Evolutionary conservation across 805 yeast genomes (phyloP).

Genomic region (Yamadazyma ubonensis): DNA sequence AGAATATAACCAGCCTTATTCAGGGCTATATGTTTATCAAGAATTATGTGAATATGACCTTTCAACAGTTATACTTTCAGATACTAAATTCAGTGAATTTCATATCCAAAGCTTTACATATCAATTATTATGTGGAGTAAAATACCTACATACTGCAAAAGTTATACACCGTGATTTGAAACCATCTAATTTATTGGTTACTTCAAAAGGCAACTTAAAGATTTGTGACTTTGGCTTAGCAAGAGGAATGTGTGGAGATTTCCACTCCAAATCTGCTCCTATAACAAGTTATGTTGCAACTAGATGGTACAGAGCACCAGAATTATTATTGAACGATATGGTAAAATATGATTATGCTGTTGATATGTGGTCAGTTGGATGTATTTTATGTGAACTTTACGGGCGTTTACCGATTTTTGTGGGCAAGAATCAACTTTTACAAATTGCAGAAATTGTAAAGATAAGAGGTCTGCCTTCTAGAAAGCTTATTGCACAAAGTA

Average conservation of each 20-base stretch:
- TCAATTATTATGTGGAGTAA: constrained; percentile 82
- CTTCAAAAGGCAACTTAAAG: constrained; percentile 70
- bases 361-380: constrained; percentile 94
- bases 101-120: constrained; percentile 75
- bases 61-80: constrained; percentile 74
- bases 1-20: constrained; percentile 62
- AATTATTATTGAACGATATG: constrained; percentile 51
- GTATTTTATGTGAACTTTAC: constrained; percentile 82
- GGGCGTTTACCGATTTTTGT: constrained; percentile 77
- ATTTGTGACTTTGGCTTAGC: constrained; percentile 95
- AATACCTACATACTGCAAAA: constrained; percentile 88
- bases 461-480: constrained; percentile 70
- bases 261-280: constrained; percentile 15
- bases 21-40: constrained; percentile 87
- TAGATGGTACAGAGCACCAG: constrained; percentile 95
- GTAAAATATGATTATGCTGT: constrained; percentile 61
- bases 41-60: constrained; percentile 82
- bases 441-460: constrained; percentile 64
- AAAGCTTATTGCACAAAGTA: constrained; percentile 33
- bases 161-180: constrained; percentile 91
- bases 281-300: constrained; percentile 91
- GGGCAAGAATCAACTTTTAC: constrained; percentile 72
- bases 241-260: constrained; percentile 53
- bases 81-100: constrained; percentile 77
- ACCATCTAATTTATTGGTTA: constrained; percentile 84